Conservation (phyloP, 257 asterid genomes). For the Solanum medicagineum region DNA sequence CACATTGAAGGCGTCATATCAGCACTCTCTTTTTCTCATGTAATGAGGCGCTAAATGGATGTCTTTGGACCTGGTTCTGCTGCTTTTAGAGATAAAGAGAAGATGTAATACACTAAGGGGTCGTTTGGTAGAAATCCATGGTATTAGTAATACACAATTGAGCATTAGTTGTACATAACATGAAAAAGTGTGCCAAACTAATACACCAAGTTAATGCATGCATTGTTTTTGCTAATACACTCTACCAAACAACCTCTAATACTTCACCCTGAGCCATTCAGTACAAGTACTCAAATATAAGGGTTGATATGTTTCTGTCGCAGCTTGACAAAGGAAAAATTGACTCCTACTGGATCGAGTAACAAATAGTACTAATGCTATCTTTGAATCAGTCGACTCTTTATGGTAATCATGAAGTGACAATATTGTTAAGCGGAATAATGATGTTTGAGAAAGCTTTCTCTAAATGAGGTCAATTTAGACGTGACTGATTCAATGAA, state of each 20-base stretch:
- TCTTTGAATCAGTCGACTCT: neutral
- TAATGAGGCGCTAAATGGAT: neutral
- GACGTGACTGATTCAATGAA: neutral
- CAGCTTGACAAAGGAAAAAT: neutral
- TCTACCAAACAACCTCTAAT: neutral
- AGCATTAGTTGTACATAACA: too few species aligned
- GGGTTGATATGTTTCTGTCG: neutral
- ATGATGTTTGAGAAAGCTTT: neutral
- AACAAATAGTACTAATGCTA: neutral
- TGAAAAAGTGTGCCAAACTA: too few species aligned
- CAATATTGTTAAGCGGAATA: neutral
- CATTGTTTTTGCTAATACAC: too few species aligned
- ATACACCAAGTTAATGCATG: too few species aligned
- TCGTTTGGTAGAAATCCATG: too few species aligned
- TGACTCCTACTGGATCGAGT: neutral
- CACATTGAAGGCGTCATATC: neutral
- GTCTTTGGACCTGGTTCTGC: neutral
- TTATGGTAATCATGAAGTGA: neutral
- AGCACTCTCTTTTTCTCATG: neutral
- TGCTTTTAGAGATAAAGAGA: neutral
- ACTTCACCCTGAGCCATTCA: neutral
- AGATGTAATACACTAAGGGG: too few species aligned
- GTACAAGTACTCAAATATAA: neutral
- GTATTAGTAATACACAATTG: too few species aligned
- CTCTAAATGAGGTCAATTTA: neutral